Percentiles rank a stretch among this genome's conserved stretches.
phyloP scores from a whole-genome alignment of 176 grass and related monocot species.

The Lolium perenne region DNA sequence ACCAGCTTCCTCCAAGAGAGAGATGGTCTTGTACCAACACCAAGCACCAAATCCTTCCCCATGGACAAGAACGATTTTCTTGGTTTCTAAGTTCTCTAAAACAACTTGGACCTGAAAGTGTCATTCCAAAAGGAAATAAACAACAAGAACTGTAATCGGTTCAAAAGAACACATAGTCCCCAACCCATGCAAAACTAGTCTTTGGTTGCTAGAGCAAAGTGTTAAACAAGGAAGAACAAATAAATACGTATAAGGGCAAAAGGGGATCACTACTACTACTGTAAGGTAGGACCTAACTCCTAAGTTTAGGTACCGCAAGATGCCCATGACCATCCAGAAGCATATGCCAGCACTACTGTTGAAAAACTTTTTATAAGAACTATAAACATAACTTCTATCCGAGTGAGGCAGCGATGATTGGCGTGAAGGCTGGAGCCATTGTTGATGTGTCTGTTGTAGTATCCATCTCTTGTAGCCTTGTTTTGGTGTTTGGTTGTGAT shows the following conservation, averaged over 20 bases:
- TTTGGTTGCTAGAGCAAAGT: not conserved
- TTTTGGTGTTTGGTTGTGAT: not conserved
- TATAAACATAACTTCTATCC: not conserved
- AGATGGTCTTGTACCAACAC: conserved; percentile 99
- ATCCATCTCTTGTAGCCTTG: not conserved
- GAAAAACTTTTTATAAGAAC: not conserved
- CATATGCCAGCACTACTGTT: conserved; percentile 16
- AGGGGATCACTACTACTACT: not conserved
- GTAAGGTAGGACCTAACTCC: conserved; percentile 16
- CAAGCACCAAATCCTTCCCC: conserved; percentile 99
- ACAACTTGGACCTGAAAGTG: conserved; percentile 60
- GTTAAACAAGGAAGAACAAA: conserved; percentile 16
- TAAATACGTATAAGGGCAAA: not conserved
- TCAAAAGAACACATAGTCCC: not conserved
- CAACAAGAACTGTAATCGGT: not conserved
- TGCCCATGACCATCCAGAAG: not conserved
- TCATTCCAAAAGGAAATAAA: conserved; percentile 12
- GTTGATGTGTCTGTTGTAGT: not conserved
- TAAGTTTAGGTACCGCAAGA: not conserved
- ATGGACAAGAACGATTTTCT: conserved; percentile 93
- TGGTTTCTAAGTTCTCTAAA: conserved; percentile 90
- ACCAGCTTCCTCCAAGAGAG: conserved; percentile 91
- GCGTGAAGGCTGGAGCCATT: not conserved
- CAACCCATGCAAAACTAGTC: not conserved
- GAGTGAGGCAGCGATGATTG: not conserved